Evolutionary conservation across 2,329 filamentous ascomycete genomes (phyloP).

Genomic region (Raffaelea arxii): DNA sequence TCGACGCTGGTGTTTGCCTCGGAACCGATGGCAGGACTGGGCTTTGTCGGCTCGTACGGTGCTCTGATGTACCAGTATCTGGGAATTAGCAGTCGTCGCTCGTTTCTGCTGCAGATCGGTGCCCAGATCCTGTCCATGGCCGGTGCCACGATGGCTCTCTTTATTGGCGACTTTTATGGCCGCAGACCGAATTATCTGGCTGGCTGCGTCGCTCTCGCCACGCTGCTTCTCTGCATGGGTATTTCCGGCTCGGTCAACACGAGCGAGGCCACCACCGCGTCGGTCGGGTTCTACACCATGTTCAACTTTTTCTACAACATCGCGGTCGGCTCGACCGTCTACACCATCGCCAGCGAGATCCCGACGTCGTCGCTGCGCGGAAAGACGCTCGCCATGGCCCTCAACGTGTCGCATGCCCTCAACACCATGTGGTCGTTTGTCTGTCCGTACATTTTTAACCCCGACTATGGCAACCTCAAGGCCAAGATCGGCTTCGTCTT

Average conservation of each 20-base stretch:
- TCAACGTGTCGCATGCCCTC: conserved; percentile 7
- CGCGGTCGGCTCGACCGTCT: conserved; percentile 15
- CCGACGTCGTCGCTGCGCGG: conserved; percentile 15
- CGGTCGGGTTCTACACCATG: conserved; percentile 16
- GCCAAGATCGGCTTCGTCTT: conserved; percentile 17
- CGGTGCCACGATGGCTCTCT: conserved; percentile 23
- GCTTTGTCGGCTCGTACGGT: conserved; percentile 4
- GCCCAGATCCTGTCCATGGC: conserved; percentile 28
- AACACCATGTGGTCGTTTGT: conserved; percentile 14
- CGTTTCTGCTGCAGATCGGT: conserved; percentile 18
- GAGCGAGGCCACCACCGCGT: conserved; percentile 11
- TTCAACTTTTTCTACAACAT: conserved; percentile 17
- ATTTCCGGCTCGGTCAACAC: conserved; percentile 14
- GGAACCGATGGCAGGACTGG: conserved; percentile 5
- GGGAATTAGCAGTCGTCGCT: conserved; percentile 17
- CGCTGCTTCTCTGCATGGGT: conserved; percentile 21
- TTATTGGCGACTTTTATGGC: conserved; percentile 4
- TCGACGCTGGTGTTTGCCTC: conserved; percentile 39
- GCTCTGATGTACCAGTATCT: conserved; percentile 6
- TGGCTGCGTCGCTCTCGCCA: conserved; percentile 9
- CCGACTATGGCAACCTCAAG: conserved; percentile 15
- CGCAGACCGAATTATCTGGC: conserved; percentile 4
- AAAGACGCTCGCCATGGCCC: conserved; percentile 15
- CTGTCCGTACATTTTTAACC: conserved; percentile 19
- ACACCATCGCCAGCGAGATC: conserved; percentile 15